These are phyloP conservation scores for Dianthus caryophyllus DNA, from an alignment of 148 eudicot species.

Conservation along the genomic window DNA sequence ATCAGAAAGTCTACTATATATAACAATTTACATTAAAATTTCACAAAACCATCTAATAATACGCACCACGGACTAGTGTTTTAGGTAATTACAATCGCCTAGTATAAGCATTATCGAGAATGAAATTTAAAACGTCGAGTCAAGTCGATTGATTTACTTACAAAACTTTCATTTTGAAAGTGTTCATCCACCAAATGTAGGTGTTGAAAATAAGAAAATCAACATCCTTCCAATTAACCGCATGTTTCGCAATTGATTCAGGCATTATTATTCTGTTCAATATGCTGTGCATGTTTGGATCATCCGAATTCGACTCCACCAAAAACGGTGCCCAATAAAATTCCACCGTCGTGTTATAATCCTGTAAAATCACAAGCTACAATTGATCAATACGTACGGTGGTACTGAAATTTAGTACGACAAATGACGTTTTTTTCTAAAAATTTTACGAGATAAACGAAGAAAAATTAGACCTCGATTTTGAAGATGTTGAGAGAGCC, in stretches of 20 bases:
- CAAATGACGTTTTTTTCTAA: no score
- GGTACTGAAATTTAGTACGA: neutral
- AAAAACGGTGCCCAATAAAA: conserved; percentile 98
- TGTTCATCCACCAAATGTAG: conserved; percentile 99
- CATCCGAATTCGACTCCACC: conserved; percentile 94
- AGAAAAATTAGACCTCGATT: conserved; percentile 48
- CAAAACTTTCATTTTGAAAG: conserved; percentile 74
- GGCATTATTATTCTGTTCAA: conserved; percentile 85
- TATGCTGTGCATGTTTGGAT: conserved; percentile 80
- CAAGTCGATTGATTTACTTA: conserved; percentile 30
- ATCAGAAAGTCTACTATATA: neutral
- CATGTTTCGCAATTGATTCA: conserved; percentile 69
- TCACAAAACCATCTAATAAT: no score
- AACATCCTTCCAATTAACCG: conserved; percentile 66
- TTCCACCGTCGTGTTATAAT: conserved; percentile 89
- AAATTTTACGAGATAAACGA: no score
- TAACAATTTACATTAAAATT: no score
- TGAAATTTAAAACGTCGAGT: no score
- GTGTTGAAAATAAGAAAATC: conserved; percentile 87
- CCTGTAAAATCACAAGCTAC: conserved; percentile 35
- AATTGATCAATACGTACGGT: no score
- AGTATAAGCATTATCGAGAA: no score
- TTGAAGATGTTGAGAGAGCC: conserved; percentile 76
- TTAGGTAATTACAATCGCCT: no score
- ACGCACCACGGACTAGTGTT: no score